Base-by-base conservation (phyloP, 148 eudicot genomes). In the Chenopodium berlandieri region DNA sequence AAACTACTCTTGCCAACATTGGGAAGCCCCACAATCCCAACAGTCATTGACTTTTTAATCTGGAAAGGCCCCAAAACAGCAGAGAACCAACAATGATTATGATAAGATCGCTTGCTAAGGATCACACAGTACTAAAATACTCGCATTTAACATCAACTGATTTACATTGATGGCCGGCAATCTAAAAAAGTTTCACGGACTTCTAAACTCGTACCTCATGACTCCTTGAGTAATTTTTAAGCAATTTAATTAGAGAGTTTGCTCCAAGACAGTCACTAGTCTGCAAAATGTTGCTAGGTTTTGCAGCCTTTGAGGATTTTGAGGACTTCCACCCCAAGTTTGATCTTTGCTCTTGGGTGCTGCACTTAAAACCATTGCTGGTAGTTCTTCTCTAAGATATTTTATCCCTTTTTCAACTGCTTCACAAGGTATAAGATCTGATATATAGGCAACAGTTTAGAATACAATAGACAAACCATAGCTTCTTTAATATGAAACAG, bases 1-100 rank as follows among this genome's bases (percentile, higher is more conserved):
- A 97, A 86, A 87, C 99, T 97, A 84, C 99, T 97, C 90, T 97
- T 97, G 67, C 99, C 99, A 65, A 97, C 98, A 85, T 97, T 97
- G 65, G 99, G 99, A 78, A 97, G 91, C 40, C 98, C 99, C 60
- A 94, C 88, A 71, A 97, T 82, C 2, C 99, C 99, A 23, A 97
- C 98, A 3, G 98, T 91, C 79, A 97, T 92, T 0, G 99, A 89
- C 88, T 89, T 94, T 83, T 94, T 92, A 7, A 94, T 94, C 98
- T 97, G 95, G 83, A 60, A 31, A 77, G 16, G 30, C 54, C 76
- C 46, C 73, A 73, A 64, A 46, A 30, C n/a, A 68, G 68, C 31
- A 82, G 17, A 66, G 8, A 48, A 22, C 4, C 14, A 34, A 34
- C 37, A 65, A 12, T 12, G 44, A 27, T 19, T 23, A 75, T 81